Evolutionary conservation across 768 basidiomycete genomes (phyloP).

Genomic region (Tylopilus intermedius): DNA sequence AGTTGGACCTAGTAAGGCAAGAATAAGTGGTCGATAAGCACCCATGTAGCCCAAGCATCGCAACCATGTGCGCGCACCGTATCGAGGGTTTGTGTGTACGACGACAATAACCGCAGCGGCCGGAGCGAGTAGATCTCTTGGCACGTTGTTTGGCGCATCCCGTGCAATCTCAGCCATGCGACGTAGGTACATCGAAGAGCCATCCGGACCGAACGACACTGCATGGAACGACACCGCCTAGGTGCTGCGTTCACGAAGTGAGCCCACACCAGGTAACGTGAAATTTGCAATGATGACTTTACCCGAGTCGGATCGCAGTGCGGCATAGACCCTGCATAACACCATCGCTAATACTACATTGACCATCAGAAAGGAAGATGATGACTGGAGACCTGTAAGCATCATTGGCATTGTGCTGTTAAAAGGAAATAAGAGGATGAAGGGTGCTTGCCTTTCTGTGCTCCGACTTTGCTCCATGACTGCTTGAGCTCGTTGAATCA

Average conservation of each 20-base stretch:
- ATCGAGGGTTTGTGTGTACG: constrained; percentile 47
- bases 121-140: constrained; percentile 36
- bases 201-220: constrained; percentile 47
- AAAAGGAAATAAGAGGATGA: not conserved
- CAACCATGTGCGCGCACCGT: constrained; percentile 31
- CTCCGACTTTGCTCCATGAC: constrained; percentile 48
- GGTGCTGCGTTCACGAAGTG: constrained; percentile 29
- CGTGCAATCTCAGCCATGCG: constrained; percentile 51
- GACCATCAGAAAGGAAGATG: no score
- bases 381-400: no score
- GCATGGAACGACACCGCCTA: constrained; percentile 53
- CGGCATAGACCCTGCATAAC: constrained; percentile 39
- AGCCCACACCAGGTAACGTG: not conserved
- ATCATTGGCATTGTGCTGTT: not conserved
- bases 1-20: constrained; percentile 40
- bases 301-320: constrained; percentile 45
- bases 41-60: no score
- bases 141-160: constrained; percentile 42
- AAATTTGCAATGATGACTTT: not conserved
- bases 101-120: constrained; percentile 36
- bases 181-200: constrained; percentile 27
- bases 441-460: constrained; percentile 21
- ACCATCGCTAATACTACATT: not conserved
- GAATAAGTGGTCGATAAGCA: not conserved
- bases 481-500: constrained; percentile 32